These are phyloP conservation scores for Coix lacrymajobi DNA, from an alignment of 176 grass and related monocot genomes.

Conservation along the genomic window DNA sequence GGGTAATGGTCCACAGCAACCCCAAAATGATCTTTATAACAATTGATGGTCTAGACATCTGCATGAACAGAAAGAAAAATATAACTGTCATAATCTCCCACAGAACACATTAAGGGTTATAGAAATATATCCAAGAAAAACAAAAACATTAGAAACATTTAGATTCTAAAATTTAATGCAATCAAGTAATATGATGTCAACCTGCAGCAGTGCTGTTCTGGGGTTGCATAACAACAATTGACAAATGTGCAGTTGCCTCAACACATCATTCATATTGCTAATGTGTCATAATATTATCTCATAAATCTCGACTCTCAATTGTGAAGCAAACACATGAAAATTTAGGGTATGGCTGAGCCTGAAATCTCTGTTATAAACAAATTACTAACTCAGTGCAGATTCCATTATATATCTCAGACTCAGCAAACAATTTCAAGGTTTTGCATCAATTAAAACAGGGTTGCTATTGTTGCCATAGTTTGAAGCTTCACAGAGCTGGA, in stretches of 20 bases:
- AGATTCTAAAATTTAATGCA: constrained; percentile 6
- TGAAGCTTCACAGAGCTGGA: constrained; percentile 1
- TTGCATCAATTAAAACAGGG: constrained; percentile 1
- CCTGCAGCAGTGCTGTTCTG: neutral
- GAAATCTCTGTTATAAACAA: neutral
- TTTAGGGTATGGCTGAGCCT: neutral
- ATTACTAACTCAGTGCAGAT: neutral
- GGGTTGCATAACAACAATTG: neutral
- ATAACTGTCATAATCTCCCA: neutral
- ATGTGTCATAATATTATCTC: neutral
- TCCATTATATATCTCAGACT: neutral
- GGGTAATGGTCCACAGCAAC: constrained; percentile 58
- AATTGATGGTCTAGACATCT: constrained; percentile 45
- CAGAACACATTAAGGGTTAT: neutral
- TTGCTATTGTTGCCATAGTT: neutral
- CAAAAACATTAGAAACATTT: neutral
- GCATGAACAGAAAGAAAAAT: constrained; percentile 22
- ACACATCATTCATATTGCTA: neutral
- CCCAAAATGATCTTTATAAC: constrained; percentile 47
- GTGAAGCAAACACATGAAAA: constrained; percentile 18
- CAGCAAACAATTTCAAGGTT: neutral
- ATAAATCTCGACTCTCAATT: neutral
- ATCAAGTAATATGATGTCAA: neutral
- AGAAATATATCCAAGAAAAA: neutral
- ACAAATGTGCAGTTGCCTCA: neutral